phyloP scores from a whole-genome alignment of 2,329 filamentous ascomycete genomes.

The Claviceps citrina region DNA sequence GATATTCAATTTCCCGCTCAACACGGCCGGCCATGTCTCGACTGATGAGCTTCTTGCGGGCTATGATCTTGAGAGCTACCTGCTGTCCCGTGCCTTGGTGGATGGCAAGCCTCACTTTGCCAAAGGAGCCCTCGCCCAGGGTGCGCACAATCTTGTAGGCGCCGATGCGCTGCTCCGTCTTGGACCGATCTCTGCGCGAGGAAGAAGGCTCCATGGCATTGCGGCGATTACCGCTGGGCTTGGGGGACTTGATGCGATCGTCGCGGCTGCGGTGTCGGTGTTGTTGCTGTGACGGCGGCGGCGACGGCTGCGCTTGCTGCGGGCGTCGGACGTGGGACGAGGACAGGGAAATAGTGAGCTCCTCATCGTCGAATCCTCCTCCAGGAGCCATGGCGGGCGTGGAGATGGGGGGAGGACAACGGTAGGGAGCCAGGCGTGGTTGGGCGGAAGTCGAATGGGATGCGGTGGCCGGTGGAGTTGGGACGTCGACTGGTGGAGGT shows the following conservation, averaged over 20 bases:
- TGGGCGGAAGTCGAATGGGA: slow-evolving; percentile 1
- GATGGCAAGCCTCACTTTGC: slow-evolving; percentile 93
- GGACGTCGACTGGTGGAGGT: too few relatives aligned
- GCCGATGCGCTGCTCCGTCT: slow-evolving; percentile 70
- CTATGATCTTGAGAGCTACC: slow-evolving; percentile 95
- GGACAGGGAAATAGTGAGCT: slow-evolving; percentile 63
- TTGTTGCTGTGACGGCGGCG: slow-evolving; percentile 13
- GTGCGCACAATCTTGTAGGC: slow-evolving; percentile 85
- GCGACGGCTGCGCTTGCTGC: slow-evolving; percentile 16
- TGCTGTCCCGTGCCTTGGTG: slow-evolving; percentile 87
- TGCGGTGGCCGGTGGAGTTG: slow-evolving; percentile 1
- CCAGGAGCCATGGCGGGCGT: slow-evolving; percentile 34
- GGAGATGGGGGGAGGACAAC: too few relatives aligned
- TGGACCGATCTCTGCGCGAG: slow-evolving; percentile 30
- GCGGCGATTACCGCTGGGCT: slow-evolving; percentile 14
- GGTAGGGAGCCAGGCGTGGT: background rate
- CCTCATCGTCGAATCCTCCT: slow-evolving; percentile 60
- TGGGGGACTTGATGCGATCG: slow-evolving; percentile 12
- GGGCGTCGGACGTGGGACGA: slow-evolving; percentile 46
- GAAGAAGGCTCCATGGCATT: slow-evolving; percentile 20
- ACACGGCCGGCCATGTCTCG: slow-evolving; percentile 96
- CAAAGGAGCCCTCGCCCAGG: slow-evolving; percentile 90
- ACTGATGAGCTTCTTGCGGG: slow-evolving; percentile 87
- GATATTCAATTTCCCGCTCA: slow-evolving; percentile 94
- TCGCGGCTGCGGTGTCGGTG: slow-evolving; percentile 10